Evolutionary conservation across 345 rosid species (phyloP), one percentile per base, ranked within the genome.

Genomic region (Triadica sebifera): DNA sequence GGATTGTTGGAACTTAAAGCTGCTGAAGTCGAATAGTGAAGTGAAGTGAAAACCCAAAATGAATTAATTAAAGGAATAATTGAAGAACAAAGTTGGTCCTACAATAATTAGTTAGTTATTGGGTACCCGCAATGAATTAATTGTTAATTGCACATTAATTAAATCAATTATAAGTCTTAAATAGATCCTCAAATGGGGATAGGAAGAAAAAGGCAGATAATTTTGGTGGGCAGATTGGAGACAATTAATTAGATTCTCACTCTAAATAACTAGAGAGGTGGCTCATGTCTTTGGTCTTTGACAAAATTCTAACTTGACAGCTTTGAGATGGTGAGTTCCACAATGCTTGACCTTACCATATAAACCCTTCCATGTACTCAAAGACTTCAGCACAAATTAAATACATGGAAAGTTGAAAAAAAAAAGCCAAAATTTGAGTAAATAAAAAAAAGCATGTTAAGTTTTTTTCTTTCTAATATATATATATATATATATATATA

Each of bases 161-260:
- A 43, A 43, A 73, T 64, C 46, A n/a, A 62, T 29, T 29, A n/a
- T 10, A 1, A 46, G 57, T 49, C 72, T 46, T 24, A 0, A 29
- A 20, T 5, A 56, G 47, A 67, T 24, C 7, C 56, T 41, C 8
- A 12, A 65, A 19, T 39, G 77, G 45, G 65, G 13, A 24, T 16
- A 15, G 7, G 15, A 20, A 11, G 51, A 67, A 64, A 53, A 71
- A 12, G 51, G 49, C 12, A 61, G 74, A 70, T 34, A 46, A 46
- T 62, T 24, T 3, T 46, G 66, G 43, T 22, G 16, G 20, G 57
- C 80, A 52, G 19, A 41, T 74, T 74, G 63, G 74, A 61, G 68
- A 66, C 76, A 77, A 29, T 52, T 34, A 77, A 29, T 52, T 34
- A 66, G 50, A 53, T 70, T 66, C 13, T 60, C 37, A 45, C 51